Percentiles rank a stretch among this genome's conserved stretches.
Evolutionary conservation across 371 early-diverging fungal genomes (phyloP).

Genomic region (Actinomucor elegans): DNA sequence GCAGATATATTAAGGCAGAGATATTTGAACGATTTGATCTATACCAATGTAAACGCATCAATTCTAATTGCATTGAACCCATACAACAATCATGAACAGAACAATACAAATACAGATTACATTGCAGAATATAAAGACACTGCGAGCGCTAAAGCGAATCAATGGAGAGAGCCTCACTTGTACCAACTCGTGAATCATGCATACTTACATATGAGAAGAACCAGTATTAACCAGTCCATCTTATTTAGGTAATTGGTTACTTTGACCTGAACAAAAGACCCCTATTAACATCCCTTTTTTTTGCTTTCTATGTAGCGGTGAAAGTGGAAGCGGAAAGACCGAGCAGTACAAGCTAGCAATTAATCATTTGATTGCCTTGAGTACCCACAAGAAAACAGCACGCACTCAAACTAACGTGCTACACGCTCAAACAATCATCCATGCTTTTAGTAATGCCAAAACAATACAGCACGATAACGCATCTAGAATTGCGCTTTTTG

Average conservation of each 20-base stretch:
- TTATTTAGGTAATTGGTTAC: constrained; percentile 59
- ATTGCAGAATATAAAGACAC: constrained; percentile 38
- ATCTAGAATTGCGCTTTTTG: constrained; percentile 81
- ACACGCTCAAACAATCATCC: constrained; percentile 69
- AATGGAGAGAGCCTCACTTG: constrained; percentile 62
- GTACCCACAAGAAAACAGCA: constrained; percentile 76
- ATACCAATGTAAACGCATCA: constrained; percentile 62
- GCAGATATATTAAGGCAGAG: constrained; percentile 55
- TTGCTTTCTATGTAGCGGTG: constrained; percentile 70
- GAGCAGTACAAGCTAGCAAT: constrained; percentile 63
- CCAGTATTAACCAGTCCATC: constrained; percentile 77
- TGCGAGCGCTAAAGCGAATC: constrained; percentile 46
- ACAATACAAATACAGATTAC: constrained; percentile 18
- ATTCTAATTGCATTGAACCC: constrained; percentile 45
- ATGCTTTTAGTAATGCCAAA: constrained; percentile 82
- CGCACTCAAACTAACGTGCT: constrained; percentile 71
- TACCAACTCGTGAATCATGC: constrained; percentile 72
- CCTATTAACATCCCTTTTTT: too few relatives aligned
- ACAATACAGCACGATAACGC: constrained; percentile 79
- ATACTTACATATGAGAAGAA: constrained; percentile 77
- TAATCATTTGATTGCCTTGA: constrained; percentile 68
- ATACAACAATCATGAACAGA: constrained; percentile 13
- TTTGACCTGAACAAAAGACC: too few relatives aligned
- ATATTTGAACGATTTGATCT: constrained; percentile 47
- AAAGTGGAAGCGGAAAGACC: constrained; percentile 86